A percentile compares a stretch with the other conserved stretches of the same genome.
These are phyloP conservation scores for Ophiocordyceps robertsii DNA, from an alignment of 2,329 filamentous ascomycete genomes.

Conservation along the genomic window DNA sequence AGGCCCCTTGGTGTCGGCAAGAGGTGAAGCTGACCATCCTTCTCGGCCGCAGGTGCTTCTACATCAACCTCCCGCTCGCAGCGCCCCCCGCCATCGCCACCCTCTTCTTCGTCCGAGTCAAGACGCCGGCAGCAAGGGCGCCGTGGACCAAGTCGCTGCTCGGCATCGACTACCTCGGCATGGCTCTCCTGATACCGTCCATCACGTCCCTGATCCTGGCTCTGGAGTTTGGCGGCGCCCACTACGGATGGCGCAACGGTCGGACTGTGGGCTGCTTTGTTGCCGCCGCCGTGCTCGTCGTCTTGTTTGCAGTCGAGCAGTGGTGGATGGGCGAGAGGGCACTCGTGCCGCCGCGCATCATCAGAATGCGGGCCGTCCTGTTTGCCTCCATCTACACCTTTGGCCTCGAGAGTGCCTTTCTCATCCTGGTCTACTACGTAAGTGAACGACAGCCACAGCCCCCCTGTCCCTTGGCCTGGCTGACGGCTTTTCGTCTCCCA, in stretches of 20 bases:
- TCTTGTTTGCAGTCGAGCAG: not conserved
- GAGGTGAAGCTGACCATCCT: not conserved
- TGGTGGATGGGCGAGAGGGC: slow-evolving; percentile 1
- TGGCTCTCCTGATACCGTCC: not conserved
- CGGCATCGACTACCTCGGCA: not conserved
- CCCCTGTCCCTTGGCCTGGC: not conserved
- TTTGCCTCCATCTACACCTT: slow-evolving; percentile 1
- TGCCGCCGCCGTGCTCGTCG: not conserved
- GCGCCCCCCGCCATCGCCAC: not conserved
- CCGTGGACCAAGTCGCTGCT: not conserved
- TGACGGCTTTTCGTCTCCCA: not conserved
- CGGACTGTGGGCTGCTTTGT: not conserved
- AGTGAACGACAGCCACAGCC: too few species aligned
- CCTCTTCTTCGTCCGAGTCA: not conserved
- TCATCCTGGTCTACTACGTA: slow-evolving; percentile 1
- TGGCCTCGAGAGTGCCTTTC: not conserved
- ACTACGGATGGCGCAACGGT: not conserved
- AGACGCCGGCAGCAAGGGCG: not conserved
- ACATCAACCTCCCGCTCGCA: not conserved
- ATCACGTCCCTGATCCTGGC: not conserved
- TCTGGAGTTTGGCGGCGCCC: not conserved
- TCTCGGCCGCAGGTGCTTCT: not conserved
- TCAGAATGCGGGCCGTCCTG: not conserved
- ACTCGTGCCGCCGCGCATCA: not conserved
- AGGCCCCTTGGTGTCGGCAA: not conserved